Conservation (phyloP, 331 rosid species). For the Telfairia occidentalis region DNA sequence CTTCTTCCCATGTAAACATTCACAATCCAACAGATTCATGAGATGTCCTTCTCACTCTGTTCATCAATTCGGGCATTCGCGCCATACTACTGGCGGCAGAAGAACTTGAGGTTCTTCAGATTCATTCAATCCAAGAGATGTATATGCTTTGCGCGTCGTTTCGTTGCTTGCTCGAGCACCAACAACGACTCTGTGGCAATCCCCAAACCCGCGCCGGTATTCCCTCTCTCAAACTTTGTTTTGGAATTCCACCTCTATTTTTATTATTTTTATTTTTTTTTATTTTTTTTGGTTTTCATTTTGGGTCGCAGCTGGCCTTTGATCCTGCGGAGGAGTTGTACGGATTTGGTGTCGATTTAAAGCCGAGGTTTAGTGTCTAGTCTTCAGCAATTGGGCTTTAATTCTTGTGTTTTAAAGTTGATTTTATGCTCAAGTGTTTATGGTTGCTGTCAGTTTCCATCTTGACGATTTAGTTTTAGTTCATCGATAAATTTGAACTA, state of each 20-base stretch:
- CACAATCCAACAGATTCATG: not conserved
- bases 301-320: conserved; percentile 46
- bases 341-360: conserved; percentile 48
- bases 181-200: conserved; percentile 35
- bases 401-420: not conserved
- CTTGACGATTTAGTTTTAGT: not conserved
- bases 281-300: not conserved
- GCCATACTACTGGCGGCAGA: conserved; percentile 22
- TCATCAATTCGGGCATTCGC: conserved; percentile 28
- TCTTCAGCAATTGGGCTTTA: not conserved
- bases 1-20: not conserved
- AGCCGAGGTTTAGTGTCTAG: conserved; percentile 35
- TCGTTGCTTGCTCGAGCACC: conserved; percentile 33
- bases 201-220: conserved; percentile 39
- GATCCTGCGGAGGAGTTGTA: conserved; percentile 56
- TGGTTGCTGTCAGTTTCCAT: not conserved
- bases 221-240: not conserved
- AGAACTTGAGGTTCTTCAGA: conserved; percentile 21
- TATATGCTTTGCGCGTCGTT: conserved; percentile 21
- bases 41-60: conserved; percentile 20
- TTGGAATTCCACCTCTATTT: not conserved
- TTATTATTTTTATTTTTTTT: not conserved
- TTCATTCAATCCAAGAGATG: conserved; percentile 24
- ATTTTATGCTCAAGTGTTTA: not conserved
- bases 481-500: not conserved